Evolutionary conservation across 140 eudicot genomes (phyloP), one percentile per base, ranked within the genome.

Genomic region (Oenanthe javanica): DNA sequence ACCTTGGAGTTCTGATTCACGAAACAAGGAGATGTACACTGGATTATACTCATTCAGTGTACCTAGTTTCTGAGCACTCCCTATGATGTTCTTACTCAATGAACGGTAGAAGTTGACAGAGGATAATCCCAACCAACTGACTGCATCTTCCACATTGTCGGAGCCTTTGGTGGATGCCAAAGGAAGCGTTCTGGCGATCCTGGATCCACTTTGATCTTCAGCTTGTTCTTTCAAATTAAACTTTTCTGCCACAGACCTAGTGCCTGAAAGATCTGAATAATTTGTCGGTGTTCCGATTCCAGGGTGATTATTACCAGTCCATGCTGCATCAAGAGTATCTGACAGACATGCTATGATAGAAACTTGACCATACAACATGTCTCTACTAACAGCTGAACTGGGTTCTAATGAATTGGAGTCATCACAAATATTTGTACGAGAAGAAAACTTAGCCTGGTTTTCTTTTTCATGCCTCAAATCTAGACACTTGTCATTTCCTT

Each of bases 261-360:
- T 2, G 66, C 76, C 55, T 64, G 82, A 84, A 54, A 86, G 72
- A 80, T 87, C 43, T 55, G 64, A 78, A 63, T 79, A 69, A 59
- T 85, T 90, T 71, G 84, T 85, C n/a, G 71, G 66, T 50, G 79
- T 59, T 57, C 77, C 90, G 45, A 81, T 61, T 69, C 87, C 89
- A 8, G 87, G 82, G 76, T 81, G 91, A 79, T 81, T 89, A 61
- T 83, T 84, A 75, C 99, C 99, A 0, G 97, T 93, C 98, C 98
- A 96, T 6, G 94, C 93, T 71, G 98, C 98, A 47, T 96, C 98
- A 73, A 96, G 96, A 59, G 98, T 96, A 77, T 93, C 97, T 3
- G 98, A 89, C 51, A 96, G 78, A 88, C 92, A 83, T 80, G 86
- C 78, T 43, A 84, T 77, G 15, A 86, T 86, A 2, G 95, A 88